Evolutionary conservation across 176 grass and related monocot genomes (phyloP).

Genomic region (Musa schizocarpa): DNA sequence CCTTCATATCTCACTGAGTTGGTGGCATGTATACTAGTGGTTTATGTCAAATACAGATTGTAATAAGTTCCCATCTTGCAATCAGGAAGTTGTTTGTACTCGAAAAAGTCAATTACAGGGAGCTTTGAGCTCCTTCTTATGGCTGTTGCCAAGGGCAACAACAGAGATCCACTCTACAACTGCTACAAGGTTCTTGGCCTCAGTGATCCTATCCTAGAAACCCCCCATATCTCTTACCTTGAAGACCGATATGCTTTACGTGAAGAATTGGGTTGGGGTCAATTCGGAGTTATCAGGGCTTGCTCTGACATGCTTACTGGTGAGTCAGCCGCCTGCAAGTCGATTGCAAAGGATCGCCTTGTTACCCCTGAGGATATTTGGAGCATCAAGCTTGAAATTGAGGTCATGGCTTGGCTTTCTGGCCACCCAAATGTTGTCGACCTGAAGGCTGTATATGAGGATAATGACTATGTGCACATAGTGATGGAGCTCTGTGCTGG

Average conservation of each 20-base stretch:
- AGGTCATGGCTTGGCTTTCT: conserved; percentile 85
- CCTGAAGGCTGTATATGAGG: conserved; percentile 91
- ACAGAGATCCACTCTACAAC: conserved; percentile 31
- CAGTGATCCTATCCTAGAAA: conserved; percentile 55
- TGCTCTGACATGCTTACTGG: conserved; percentile 78
- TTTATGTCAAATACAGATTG: not conserved
- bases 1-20: not conserved
- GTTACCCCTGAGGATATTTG: conserved; percentile 62
- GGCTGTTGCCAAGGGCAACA: conserved; percentile 28
- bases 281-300: conserved; percentile 88
- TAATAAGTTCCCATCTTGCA: not conserved
- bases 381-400: conserved; percentile 80
- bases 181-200: conserved; percentile 72
- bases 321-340: conserved; percentile 79
- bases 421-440: conserved; percentile 89
- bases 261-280: conserved; percentile 77
- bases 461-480: conserved; percentile 69
- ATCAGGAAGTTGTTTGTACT: too few relatives aligned
- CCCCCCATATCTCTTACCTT: conserved; percentile 67
- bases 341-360: conserved; percentile 84
- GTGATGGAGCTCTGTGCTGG: conserved; percentile 95
- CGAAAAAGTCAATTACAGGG: not conserved
- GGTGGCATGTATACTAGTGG: not conserved
- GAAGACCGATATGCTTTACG: conserved; percentile 72
- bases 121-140: conserved; percentile 27